Evolutionary conservation across 1,284 basidiomycete genomes (phyloP), one percentile per base, ranked within the genome.

Genomic region (Ceratorhiza oryzae-sativae): DNA sequence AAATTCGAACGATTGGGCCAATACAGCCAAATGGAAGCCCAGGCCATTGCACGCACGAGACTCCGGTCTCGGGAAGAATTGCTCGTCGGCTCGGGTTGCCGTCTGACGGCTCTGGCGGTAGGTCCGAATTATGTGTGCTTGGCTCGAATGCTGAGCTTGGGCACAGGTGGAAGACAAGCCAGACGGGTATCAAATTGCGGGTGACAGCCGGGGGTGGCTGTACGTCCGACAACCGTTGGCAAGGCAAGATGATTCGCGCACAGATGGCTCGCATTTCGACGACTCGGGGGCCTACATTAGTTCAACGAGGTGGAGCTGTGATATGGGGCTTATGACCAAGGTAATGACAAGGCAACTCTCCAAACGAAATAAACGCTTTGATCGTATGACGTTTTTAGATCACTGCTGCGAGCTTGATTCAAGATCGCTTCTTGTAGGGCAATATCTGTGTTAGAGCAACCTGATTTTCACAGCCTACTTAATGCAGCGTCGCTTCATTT

Each of bases 261-360:
- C 25, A n/a, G 15, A 55, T 23, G 36, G 27, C n/a, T 25, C 48
- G n/a, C 53, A 32, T 34, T 70, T 46, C 23, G 67, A 70, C 27
- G 67, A 70, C 18, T 46, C 27, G 18, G 67, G 67, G 8, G 55
- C 49, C 36, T 59, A 70, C n/a, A 70, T 58, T 13, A 70, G 67
- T 30, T 55, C 67, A n/a, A 58, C 48, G 67, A 39, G 67, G 53
- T 70, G 67, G 67, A 48, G 46, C 25, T 70, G 67, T 36, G 67
- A 70, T 36, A 70, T 70, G 67, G 67, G 67, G 3, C 67, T 70
- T 10, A 70, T 70, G 67, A 58, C 67, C 67, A 59, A 70, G 67
- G 67, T 70, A 58, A 8, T 18, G 49, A 20, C 4, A 41, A n/a
- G 5, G 49, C 6, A 41, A n/a, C 32, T 58, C 15, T 42, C 18